A percentile compares a stretch with the other conserved stretches of the same genome.
These are phyloP conservation scores for Cytospora chrysosperma DNA, from an alignment of 2,329 filamentous ascomycete species.

Conservation along the genomic window DNA sequence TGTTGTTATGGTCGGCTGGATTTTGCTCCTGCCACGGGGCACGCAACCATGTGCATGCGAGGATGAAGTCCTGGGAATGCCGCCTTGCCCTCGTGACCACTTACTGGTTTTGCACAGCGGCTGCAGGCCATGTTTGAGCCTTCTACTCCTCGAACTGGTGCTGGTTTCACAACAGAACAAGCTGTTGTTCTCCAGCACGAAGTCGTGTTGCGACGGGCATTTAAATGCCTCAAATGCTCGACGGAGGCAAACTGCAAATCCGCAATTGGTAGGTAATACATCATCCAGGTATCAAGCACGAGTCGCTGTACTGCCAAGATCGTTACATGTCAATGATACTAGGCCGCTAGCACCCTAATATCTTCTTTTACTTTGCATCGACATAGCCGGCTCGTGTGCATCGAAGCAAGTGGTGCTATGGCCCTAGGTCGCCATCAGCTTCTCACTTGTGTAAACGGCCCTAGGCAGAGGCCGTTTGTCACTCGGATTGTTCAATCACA, in stretches of 20 bases:
- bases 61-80: not conserved
- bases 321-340: not conserved
- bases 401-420: not conserved
- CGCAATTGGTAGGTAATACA: not conserved
- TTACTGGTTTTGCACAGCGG: slow-evolving; percentile 3
- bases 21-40: not conserved
- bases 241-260: not conserved
- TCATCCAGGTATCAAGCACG: not conserved
- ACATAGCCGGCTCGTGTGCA: not conserved
- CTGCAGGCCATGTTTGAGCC: not conserved
- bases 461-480: not conserved
- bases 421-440: not conserved
- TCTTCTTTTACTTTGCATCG: not conserved
- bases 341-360: not conserved
- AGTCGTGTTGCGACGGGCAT: not conserved
- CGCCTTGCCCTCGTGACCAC: not conserved
- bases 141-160: not conserved
- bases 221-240: slow-evolving; percentile 1
- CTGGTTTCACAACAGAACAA: slow-evolving; percentile 10
- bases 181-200: slow-evolving; percentile 2
- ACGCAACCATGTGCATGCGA: not conserved
- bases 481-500: not conserved
- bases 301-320: too few species aligned
- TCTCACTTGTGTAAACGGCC: slow-evolving; percentile 2
- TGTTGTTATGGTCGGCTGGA: not conserved